Evolutionary conservation across 164 flowering plant species (phyloP).

Genomic region (Dillenia suffruticosa): DNA sequence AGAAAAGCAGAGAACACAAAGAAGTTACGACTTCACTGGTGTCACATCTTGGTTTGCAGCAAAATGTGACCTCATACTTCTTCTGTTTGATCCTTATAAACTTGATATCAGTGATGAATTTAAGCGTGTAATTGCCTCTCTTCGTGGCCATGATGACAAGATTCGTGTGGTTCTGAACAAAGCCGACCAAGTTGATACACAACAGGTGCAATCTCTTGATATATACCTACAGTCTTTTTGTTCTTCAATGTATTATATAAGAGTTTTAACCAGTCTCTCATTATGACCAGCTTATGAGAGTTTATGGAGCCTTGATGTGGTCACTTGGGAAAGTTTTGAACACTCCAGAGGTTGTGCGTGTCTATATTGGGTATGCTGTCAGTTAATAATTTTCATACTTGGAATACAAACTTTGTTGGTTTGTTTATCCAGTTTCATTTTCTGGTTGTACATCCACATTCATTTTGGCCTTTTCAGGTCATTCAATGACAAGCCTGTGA

Average conservation of each 20-base stretch:
- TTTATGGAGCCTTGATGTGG: slow-evolving; percentile 99
- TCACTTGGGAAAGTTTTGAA: slow-evolving; percentile 95
- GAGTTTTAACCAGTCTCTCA: not conserved
- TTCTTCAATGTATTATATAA: too few species aligned
- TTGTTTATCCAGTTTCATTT: too few species aligned
- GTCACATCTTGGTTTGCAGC: slow-evolving; percentile 99
- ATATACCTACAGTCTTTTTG: too few species aligned
- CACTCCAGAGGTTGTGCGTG: slow-evolving; percentile 90
- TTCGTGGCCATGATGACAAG: slow-evolving; percentile 97
- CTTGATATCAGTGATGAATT: slow-evolving; percentile 98
- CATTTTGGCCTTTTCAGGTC: slow-evolving; percentile 43
- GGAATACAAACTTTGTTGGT: too few species aligned
- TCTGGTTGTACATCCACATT: too few species aligned
- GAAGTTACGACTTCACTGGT: slow-evolving; percentile 96
- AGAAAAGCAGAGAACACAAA: slow-evolving; percentile 94
- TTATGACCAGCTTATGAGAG: slow-evolving; percentile 57
- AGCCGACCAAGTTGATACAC: slow-evolving; percentile 99
- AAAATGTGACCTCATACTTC: slow-evolving; percentile 90
- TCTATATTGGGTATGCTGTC: slow-evolving; percentile 84
- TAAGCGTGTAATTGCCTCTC: slow-evolving; percentile 91
- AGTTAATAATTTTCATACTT: too few species aligned
- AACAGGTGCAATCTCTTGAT: slow-evolving; percentile 51
- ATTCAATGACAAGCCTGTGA: slow-evolving; percentile 90
- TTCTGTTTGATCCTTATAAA: slow-evolving; percentile 95
- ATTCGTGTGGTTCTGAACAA: slow-evolving; percentile 96